Evolutionary conservation across 2,329 filamentous ascomycete species (phyloP), one percentile per base, ranked within the genome.

Genomic region (Fusarium odoratissimum): DNA sequence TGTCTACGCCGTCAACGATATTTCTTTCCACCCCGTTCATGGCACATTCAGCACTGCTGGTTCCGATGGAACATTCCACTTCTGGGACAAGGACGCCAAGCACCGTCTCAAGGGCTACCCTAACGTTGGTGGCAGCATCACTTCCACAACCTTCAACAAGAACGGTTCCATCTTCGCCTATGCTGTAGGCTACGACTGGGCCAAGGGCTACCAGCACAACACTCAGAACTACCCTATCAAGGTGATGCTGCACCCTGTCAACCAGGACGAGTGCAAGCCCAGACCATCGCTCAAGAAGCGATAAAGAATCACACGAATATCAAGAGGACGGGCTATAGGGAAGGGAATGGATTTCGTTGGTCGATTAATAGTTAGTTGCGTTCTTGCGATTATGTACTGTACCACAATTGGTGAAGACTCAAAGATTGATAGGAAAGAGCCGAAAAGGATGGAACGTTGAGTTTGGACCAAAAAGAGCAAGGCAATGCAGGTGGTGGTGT

Each of bases 31-130:
- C 84, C 96, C 96, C 3, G 88, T 93, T 17, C 95, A 98, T 83
- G 96, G 96, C 79, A 99, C 96, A n/a, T 99, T 99, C 86, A 97
- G 93, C 84, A 99, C 96, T 6, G 95, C 96, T 52, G 96, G 96
- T 61, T 93, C 92, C 38, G 96, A 99, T 82, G 96, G 96, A 60
- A 98, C 96, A 2, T 99, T 98, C 87, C 93, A 96, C 85, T 96
- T 95, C 88, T 96, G 93, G 93, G 96, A 99, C 78, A 95, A 95
- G 85, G 93, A 95, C 78, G 93, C 93, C 67, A 96, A 96, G 84
- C 93, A 96, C 83, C 88, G 93, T 41, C 88, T 96, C 69, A 96
- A 96, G 87, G 96, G 96, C 19, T 99, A 95, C 79, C 93, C 93
- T 51, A 87, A 89, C 30, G 92, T 95, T 10, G 93, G 93, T 23